Percentiles rank a stretch among this genome's conserved stretches.
Conservation (phyloP, 768 basidiomycete genomes). For the Xerocomellus intermedius region DNA sequence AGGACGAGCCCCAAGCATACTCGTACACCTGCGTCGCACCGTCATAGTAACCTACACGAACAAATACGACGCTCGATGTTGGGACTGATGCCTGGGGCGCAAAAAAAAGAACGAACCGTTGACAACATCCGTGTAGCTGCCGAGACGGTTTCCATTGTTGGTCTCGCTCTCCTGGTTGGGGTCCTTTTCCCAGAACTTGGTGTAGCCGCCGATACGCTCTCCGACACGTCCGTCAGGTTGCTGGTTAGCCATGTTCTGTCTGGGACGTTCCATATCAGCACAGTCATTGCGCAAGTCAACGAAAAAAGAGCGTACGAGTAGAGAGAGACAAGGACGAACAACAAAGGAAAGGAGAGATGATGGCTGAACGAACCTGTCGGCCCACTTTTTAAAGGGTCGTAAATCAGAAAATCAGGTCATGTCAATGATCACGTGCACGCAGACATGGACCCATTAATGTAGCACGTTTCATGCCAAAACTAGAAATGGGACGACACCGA, state of each 20-base stretch:
- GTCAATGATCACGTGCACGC: slow-evolving; percentile 10
- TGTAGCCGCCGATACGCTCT: slow-evolving; percentile 79
- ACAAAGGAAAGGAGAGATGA: neutral
- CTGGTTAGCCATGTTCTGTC: slow-evolving; percentile 20
- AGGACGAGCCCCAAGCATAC: slow-evolving; percentile 87
- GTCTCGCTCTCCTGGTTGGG: slow-evolving; percentile 59
- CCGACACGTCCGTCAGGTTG: slow-evolving; percentile 57
- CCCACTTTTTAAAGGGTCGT: slow-evolving; percentile 10
- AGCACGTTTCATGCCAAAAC: too few species aligned
- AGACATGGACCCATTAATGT: too few species aligned
- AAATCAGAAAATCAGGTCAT: slow-evolving; percentile 23
- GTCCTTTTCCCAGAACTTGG: slow-evolving; percentile 90
- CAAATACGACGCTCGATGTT: neutral
- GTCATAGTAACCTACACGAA: slow-evolving; percentile 84
- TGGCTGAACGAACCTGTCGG: neutral
- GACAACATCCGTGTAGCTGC: slow-evolving; percentile 88
- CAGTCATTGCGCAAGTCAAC: neutral
- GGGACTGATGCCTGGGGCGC: neutral
- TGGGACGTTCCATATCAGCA: neutral
- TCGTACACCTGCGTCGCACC: slow-evolving; percentile 95
- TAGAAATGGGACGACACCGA: too few species aligned
- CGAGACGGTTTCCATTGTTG: slow-evolving; percentile 71
- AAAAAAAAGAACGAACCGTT: slow-evolving; percentile 57
- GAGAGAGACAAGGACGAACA: neutral
- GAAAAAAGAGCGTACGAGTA: neutral